Base-by-base conservation (phyloP, 192 early-diverging fungal genomes). In the Coemansia sp. region DNA sequence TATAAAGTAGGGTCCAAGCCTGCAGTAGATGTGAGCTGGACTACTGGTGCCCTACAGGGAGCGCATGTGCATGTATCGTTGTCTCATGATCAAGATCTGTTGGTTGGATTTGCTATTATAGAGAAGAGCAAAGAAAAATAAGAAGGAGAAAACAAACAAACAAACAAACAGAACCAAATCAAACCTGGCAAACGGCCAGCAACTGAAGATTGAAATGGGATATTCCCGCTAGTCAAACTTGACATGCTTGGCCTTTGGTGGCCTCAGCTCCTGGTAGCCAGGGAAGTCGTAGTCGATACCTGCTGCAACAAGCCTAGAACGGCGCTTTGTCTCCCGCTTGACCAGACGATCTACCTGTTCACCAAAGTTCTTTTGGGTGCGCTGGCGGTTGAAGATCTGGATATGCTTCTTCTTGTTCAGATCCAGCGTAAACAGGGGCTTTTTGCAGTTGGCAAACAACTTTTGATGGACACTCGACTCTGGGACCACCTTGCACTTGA, bases 251-350 rank as follows among this genome's bases (percentile, higher is more conserved):
- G 75, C 59, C 64, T 74, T 75, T 10, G 75, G 75, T 5, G 70
- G 61, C 42, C 68, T 72, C 52, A 73, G 58, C 21, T 52, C 71
- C 56, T 69, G 44, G 74, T 91, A 93, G 47, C 91, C 91, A 8
- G 85, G 88, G 74, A 95, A 94, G n/a, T 95, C 95, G 75, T 94
- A 98, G 42, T 94, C 94, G 53, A 96, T 91, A 12, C 93, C 95
- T 7, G 89, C 67, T 32, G 87, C 85, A 12, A 84, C 77, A 32
- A 96, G 71, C 74, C 77, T 84, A 41, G 84, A 70, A 37, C 87
- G 84, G 77, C 88, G 90, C 56, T 86, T 85, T 5, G 76, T 68
- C 62, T 95, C 92, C 32, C 69, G 78, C 64, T 64, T 68, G 21
- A 91, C 59, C 19, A 93, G 66, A 32, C 85, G 72, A 37, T 84